Base-by-base conservation (phyloP, 1,284 basidiomycete genomes). In the Rhodotorula glutinis region DNA sequence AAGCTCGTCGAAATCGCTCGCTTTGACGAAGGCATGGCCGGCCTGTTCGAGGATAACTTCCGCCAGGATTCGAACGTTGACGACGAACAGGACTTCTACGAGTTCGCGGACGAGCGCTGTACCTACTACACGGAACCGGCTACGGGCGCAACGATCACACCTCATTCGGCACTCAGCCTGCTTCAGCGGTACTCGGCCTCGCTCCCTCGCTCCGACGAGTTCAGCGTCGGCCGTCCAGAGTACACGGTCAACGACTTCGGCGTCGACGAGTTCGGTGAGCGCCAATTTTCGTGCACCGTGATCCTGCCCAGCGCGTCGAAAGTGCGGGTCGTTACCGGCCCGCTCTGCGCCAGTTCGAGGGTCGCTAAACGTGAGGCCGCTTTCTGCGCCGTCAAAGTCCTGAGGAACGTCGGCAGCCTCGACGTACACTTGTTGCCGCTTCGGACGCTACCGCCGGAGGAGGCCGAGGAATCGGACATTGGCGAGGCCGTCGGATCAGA, bases 381-480 rank as follows among this genome's bases (percentile, higher is more conserved):
- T 4, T 62, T 59, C 47, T 19, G n/a, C 4, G 46, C 60, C 7
- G 55, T 56, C 61, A 53, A 56, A 27, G 25, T 62, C 25, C 61
- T 67, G 11, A 44, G 43, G 40, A 10, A 21, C 33, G 33, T 23
- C 46, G 60, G 46, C n/a, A 21, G 43, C 9, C 57, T 66, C 51
- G 65, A 66, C 56, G 52, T 54, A 3, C 65, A 62, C 46, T 41
- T 66, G n/a, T 53, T 66, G 11, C 65, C 65, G 4, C 27, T 55
- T 29, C 51, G 41, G 21, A 57, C 30, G 30, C 53, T 62, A 41
- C 29, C 44, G 11, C 21, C 33, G 13, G 53, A 57, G 3, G 55
- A 60, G 17, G 29, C 40, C 9, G 38, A 51, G 13, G 65, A 66
- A 21, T 52, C 53, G 27, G 53, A 21, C 9, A 21, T 33, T 21